Conservation (phyloP, 139 green algal genomes). For the Chara braunii region DNA sequence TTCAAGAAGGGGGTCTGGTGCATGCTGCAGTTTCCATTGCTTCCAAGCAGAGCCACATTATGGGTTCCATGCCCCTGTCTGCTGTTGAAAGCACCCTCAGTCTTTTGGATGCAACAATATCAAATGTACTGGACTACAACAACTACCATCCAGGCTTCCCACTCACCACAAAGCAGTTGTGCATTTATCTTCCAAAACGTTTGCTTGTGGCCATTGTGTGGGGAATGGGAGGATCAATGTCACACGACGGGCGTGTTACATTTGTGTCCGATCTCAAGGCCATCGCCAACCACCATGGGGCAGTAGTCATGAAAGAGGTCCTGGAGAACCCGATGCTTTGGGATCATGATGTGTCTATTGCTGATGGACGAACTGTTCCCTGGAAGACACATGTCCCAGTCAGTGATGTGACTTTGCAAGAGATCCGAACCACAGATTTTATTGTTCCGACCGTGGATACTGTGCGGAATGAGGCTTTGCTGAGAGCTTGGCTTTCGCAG, state of each 20-base stretch:
- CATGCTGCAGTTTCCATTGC: background rate
- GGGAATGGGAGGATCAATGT: background rate
- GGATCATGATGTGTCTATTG: too few relatives aligned
- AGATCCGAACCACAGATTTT: too few relatives aligned
- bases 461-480: background rate
- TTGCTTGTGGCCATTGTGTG: constrained; percentile 9
- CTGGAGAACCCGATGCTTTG: too few relatives aligned
- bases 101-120: background rate
- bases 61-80: background rate
- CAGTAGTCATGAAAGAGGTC: too few relatives aligned
- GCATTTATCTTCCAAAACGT: background rate
- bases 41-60: background rate
- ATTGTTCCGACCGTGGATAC: constrained; percentile 24
- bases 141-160: too few relatives aligned
- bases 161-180: too few relatives aligned
- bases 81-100: constrained; percentile 1
- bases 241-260: background rate
- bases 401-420: too few relatives aligned
- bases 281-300: too few relatives aligned
- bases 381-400: too few relatives aligned
- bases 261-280: background rate
- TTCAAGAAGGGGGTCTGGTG: constrained; percentile 1
- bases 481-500: constrained; percentile 13
- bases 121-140: too few relatives aligned
- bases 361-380: too few relatives aligned